Percentiles rank a stretch among this genome's conserved stretches.
These are phyloP conservation scores for Dalbergia cultrata DNA, from an alignment of 306 rosid species.

Conservation along the genomic window DNA sequence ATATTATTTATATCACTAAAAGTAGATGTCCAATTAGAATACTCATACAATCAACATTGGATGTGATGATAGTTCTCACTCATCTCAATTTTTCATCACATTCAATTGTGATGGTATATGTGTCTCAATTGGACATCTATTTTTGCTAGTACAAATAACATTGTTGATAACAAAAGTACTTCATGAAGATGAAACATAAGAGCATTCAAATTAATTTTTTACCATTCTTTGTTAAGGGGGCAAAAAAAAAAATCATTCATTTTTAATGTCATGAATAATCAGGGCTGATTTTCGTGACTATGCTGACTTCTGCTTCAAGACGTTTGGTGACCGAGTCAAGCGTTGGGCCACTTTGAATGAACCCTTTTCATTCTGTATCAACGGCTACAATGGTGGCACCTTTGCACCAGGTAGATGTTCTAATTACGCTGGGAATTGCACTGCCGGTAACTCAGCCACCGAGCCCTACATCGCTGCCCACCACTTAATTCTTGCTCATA, in stretches of 20 bases:
- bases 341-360: constrained; percentile 67
- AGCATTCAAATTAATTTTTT: too few relatives aligned
- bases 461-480: constrained; percentile 65
- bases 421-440: constrained; percentile 42
- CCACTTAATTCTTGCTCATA: constrained; percentile 61
- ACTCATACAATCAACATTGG: too few relatives aligned
- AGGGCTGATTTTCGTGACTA: constrained; percentile 56
- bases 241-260: background rate
- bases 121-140: too few relatives aligned
- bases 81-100: too few relatives aligned
- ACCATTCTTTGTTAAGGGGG: background rate
- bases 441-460: constrained; percentile 56
- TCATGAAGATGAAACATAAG: background rate
- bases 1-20: too few relatives aligned
- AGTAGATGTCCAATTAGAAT: too few relatives aligned
- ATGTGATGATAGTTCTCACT: too few relatives aligned
- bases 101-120: too few relatives aligned
- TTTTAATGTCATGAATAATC: background rate
- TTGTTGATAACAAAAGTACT: too few relatives aligned
- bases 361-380: constrained; percentile 28
- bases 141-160: too few relatives aligned
- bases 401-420: constrained; percentile 71
- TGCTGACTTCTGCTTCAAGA: constrained; percentile 55
- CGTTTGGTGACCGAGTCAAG: constrained; percentile 66
- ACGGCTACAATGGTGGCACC: constrained; percentile 57